Percentiles rank a stretch among this genome's conserved stretches.
These are phyloP conservation scores for Ceratorhiza oryzae-sativae DNA, from an alignment of 1,284 basidiomycete species.

Conservation along the genomic window DNA sequence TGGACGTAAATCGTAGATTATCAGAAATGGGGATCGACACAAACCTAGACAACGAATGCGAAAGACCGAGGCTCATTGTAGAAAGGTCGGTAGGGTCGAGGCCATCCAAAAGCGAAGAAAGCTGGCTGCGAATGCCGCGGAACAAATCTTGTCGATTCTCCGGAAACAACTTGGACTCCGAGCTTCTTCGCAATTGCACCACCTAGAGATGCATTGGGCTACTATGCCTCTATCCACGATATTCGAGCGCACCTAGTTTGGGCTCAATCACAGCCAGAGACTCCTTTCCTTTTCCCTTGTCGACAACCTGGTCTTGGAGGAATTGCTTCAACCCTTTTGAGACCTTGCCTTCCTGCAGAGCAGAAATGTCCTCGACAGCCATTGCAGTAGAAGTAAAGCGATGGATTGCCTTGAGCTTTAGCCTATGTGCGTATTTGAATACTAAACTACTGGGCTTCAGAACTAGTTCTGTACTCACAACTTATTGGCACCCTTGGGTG, in stretches of 20 bases:
- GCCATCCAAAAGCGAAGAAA: conserved; percentile 86
- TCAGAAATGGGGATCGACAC: conserved; percentile 42
- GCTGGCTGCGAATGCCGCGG: conserved; percentile 93
- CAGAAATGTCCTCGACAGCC: conserved; percentile 98
- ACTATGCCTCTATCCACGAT: background rate
- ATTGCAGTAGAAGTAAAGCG: conserved; percentile 95
- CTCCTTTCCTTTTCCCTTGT: conserved; percentile 90
- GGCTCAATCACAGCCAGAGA: conserved; percentile 88
- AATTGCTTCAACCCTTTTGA: conserved; percentile 95
- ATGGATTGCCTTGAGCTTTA: conserved; percentile 95
- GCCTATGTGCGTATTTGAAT: conserved; percentile 55
- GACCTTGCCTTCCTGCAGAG: conserved; percentile 90
- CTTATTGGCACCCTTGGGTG: conserved; percentile 88
- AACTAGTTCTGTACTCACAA: conserved; percentile 65
- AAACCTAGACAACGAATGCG: conserved; percentile 92
- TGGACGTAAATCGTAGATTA: conserved; percentile 27
- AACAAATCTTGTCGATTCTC: conserved; percentile 83
- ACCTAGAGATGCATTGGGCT: conserved; percentile 54
- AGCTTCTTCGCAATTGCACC: conserved; percentile 93
- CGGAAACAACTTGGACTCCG: conserved; percentile 83
- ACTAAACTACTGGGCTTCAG: background rate
- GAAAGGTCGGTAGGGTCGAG: conserved; percentile 94
- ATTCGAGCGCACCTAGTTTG: conserved; percentile 75
- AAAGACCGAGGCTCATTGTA: conserved; percentile 97
- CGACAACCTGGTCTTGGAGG: conserved; percentile 84